These are phyloP conservation scores for Moesziomyces sp. DNA, from an alignment of 1,284 basidiomycete genomes.

Conservation along the genomic window DNA sequence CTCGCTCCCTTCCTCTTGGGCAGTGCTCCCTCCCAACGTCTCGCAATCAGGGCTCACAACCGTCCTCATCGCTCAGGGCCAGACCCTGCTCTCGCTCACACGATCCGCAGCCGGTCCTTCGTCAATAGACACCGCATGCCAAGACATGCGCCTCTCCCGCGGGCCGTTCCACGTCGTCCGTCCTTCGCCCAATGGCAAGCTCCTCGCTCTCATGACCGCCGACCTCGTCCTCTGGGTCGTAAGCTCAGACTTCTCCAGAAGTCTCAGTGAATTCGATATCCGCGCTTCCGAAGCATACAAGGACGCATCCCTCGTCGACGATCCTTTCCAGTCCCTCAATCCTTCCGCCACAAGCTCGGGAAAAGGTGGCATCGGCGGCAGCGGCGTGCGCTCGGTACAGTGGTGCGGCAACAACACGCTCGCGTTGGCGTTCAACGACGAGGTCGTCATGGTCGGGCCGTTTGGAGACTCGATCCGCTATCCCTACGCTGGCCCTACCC, in stretches of 20 bases:
- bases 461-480: constrained; percentile 89
- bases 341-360: background rate
- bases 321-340: constrained; percentile 21
- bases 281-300: constrained; percentile 47
- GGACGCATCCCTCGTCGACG: constrained; percentile 32
- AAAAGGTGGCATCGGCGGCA: constrained; percentile 52
- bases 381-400: constrained; percentile 71
- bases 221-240: constrained; percentile 86
- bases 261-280: constrained; percentile 81
- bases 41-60: constrained; percentile 37
- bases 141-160: constrained; percentile 75
- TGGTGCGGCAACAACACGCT: constrained; percentile 99
- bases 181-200: constrained; percentile 91
- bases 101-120: constrained; percentile 39
- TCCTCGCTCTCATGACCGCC: constrained; percentile 83
- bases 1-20: constrained; percentile 41
- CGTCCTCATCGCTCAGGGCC: constrained; percentile 40
- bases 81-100: constrained; percentile 42
- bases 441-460: constrained; percentile 87
- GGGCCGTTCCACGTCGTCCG: constrained; percentile 89
- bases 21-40: constrained; percentile 31
- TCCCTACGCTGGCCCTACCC: constrained; percentile 79
- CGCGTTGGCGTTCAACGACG: constrained; percentile 82
- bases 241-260: constrained; percentile 88
- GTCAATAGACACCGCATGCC: constrained; percentile 42